These are phyloP conservation scores for Cordyceps fumosorosea DNA, from an alignment of 2,329 filamentous ascomycete species.

Conservation along the genomic window DNA sequence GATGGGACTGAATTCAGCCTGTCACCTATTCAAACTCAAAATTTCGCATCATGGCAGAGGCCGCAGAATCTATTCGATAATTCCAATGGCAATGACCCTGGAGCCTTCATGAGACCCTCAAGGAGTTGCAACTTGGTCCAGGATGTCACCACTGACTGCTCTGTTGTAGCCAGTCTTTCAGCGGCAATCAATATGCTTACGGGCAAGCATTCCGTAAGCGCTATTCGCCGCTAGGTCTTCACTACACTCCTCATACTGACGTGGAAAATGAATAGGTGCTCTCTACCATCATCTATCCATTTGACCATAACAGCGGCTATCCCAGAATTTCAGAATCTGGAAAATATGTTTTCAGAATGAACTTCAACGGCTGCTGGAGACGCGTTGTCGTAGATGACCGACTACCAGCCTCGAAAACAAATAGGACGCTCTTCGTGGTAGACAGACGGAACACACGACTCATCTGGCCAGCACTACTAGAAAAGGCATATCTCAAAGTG, in stretches of 20 bases:
- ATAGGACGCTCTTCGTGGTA: conserved; percentile 76
- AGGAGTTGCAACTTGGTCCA: conserved; percentile 78
- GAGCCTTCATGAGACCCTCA: conserved; percentile 48
- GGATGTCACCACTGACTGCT: conserved; percentile 93
- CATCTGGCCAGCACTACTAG: conserved; percentile 85
- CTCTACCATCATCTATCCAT: conserved; percentile 68
- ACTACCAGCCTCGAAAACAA: conserved; percentile 69
- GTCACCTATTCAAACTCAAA: conserved; percentile 64
- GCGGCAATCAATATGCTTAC: conserved; percentile 66
- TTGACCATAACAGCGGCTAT: conserved; percentile 48
- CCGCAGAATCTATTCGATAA: conserved; percentile 59
- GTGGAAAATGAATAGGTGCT: conserved; percentile 48
- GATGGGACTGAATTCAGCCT: conserved; percentile 65
- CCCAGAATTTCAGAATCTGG: conserved; percentile 69
- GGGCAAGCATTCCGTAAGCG: conserved; percentile 58
- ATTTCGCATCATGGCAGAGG: conserved; percentile 80
- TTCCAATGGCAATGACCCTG: conserved; percentile 21
- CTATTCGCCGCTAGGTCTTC: background rate
- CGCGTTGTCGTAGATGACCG: conserved; percentile 85
- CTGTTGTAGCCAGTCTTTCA: conserved; percentile 91
- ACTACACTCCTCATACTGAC: background rate
- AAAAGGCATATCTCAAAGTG: conserved; percentile 95
- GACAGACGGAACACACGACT: conserved; percentile 76
- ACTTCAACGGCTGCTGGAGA: conserved; percentile 91
- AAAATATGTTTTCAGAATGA: conserved; percentile 85